Evolutionary conservation across 768 basidiomycete genomes (phyloP), one percentile per base, ranked within the genome.

Genomic region (Pilatotrama ljubarskyi): DNA sequence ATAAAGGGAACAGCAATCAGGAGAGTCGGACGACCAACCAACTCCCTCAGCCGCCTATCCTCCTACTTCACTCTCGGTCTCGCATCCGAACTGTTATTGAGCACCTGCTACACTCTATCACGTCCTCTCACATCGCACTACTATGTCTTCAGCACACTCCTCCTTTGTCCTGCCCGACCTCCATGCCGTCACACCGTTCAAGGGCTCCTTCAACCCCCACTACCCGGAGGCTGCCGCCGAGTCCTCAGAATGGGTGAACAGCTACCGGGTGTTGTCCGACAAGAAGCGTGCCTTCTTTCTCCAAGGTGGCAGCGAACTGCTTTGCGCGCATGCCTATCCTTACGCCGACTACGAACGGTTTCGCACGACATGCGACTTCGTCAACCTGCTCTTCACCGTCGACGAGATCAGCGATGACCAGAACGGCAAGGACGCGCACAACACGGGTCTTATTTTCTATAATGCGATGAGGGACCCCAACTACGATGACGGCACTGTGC

Each of bases 361-460:
- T 60, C 77, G 85, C 54, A 86, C 80, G 1, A 79, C 77, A 40
- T 86, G 85, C 66, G 86, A 88, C 71, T 84, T 85, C 60, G 79
- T 86, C 59, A 86, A 87, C 65, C 73, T 84, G 13, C 78, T 88
- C 26, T 88, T 85, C 73, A 82, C 84, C 58, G 77, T 87, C 49
- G 87, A 88, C 70, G 86, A 88, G 71, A 78, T 86, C 53, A 86
- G 84, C 69, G 85, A 87, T 63, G 85, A 86, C 58, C 86, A 87
- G 69, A 79, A 74, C 66, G 82, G 81, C 25, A 72, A 73, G 54
- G 86, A 82, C 48, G 86, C 84, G 40, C 76, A 76, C 42, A 73
- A 73, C 24, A 86, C 83, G 26, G 82, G 84, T 17, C 74, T 79
- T 47, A 75, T 80, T 22, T 82, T 83, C 62, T 71, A 83, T 49